Evolutionary conservation across 1,284 basidiomycete genomes (phyloP).

Genomic region (Ceratobasidium sp.): DNA sequence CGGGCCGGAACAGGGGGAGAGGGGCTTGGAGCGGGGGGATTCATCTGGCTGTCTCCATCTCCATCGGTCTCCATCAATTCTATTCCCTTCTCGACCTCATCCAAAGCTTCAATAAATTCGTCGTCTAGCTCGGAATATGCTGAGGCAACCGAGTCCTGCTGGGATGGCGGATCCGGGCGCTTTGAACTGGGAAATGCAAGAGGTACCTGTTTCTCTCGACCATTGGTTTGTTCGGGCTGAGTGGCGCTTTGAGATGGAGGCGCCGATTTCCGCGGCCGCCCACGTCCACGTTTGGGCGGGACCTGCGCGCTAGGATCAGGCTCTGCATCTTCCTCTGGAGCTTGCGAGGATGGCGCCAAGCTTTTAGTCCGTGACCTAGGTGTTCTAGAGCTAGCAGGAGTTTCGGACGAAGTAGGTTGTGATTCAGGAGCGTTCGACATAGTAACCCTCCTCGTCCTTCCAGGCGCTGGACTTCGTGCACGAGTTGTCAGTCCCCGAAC

Average conservation of each 20-base stretch:
- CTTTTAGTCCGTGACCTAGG: conserved; percentile 24
- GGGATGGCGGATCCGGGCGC: conserved; percentile 21
- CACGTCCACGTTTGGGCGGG: conserved; percentile 26
- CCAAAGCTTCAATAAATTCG: conserved; percentile 19
- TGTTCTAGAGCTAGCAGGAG: neutral
- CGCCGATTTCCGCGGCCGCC: conserved; percentile 25
- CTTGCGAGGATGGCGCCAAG: neutral
- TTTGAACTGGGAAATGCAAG: neutral
- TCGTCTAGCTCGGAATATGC: conserved; percentile 27
- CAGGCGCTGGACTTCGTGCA: conserved; percentile 33
- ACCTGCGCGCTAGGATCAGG: neutral
- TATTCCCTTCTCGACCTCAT: conserved; percentile 28
- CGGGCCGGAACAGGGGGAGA: neutral
- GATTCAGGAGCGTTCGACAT: neutral
- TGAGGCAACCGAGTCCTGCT: conserved; percentile 13
- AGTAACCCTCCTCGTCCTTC: conserved; percentile 24
- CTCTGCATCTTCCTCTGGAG: neutral
- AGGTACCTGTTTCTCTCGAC: neutral
- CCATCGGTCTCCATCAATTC: conserved; percentile 18
- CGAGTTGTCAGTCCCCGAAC: conserved; percentile 25
- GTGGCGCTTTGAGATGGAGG: neutral
- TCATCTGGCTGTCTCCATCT: conserved; percentile 36
- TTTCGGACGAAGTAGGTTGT: neutral
- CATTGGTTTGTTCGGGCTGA: neutral
- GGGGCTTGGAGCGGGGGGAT: conserved; percentile 4